A percentile compares a stretch with the other conserved stretches of the same genome.
These are phyloP conservation scores for Amborella trichopoda DNA, from an alignment of 164 flowering plant species.

Conservation along the genomic window DNA sequence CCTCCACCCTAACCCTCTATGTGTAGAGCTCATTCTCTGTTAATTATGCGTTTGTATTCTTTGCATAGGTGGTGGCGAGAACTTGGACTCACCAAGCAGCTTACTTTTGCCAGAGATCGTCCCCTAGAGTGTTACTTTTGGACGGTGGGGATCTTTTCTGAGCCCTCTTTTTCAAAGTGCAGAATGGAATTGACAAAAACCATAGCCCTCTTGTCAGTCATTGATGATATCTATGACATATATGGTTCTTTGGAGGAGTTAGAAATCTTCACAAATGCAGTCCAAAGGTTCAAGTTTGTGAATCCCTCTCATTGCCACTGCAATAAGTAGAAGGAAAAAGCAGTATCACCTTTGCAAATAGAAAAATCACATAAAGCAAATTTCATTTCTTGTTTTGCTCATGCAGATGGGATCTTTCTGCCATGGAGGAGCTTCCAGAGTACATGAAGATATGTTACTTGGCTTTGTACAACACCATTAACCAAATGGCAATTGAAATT, in stretches of 20 bases:
- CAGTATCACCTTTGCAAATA: not conserved
- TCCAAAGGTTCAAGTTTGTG: constrained; percentile 26
- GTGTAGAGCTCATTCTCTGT: too few species aligned
- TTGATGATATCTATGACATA: constrained; percentile 61
- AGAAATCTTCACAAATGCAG: constrained; percentile 34
- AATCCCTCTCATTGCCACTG: not conserved
- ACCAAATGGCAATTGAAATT: not conserved
- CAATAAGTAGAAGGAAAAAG: not conserved
- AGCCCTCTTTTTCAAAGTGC: constrained; percentile 24
- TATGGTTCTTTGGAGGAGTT: constrained; percentile 42
- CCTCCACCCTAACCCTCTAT: too few species aligned
- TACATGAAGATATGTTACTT: constrained; percentile 1
- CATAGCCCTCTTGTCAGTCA: constrained; percentile 31
- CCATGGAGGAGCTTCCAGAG: constrained; percentile 1
- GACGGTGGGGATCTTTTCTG: constrained; percentile 22
- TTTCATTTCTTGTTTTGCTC: not conserved
- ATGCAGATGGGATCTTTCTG: constrained; percentile 5
- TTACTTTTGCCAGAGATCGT: constrained; percentile 39
- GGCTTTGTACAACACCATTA: not conserved
- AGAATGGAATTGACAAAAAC: constrained; percentile 40
- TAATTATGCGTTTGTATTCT: not conserved
- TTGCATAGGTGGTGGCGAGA: constrained; percentile 50
- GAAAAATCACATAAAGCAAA: not conserved
- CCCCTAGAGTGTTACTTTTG: constrained; percentile 48
- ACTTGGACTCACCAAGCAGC: constrained; percentile 22